These are phyloP conservation scores for Aspergillus kassunensis DNA, from an alignment of 495 filamentous ascomycete genomes.

Conservation along the genomic window DNA sequence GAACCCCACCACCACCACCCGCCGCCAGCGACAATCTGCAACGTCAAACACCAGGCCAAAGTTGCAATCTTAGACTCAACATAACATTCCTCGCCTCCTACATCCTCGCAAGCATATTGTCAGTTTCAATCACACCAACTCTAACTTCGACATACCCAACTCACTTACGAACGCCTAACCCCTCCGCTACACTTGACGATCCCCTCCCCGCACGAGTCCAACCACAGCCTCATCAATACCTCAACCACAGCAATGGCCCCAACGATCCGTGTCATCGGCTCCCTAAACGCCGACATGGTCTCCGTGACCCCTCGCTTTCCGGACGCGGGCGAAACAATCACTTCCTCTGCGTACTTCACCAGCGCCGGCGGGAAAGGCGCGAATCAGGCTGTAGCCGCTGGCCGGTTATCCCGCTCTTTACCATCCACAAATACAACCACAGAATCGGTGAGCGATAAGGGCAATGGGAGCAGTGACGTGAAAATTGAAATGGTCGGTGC, in stretches of 20 bases:
- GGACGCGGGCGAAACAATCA: slow-evolving; percentile 80
- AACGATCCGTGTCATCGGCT: slow-evolving; percentile 77
- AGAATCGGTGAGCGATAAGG: neutral
- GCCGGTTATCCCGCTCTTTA: slow-evolving; percentile 53
- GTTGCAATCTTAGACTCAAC: too few relatives aligned
- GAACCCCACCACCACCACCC: too few relatives aligned
- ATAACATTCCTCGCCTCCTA: too few relatives aligned
- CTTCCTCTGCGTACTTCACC: slow-evolving; percentile 68
- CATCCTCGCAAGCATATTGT: too few relatives aligned
- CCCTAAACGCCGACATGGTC: slow-evolving; percentile 89
- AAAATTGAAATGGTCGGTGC: slow-evolving; percentile 76
- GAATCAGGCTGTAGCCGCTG: slow-evolving; percentile 87
- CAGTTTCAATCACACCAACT: too few relatives aligned
- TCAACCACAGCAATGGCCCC: slow-evolving; percentile 33
- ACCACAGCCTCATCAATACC: neutral
- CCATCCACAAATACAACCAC: slow-evolving; percentile 18
- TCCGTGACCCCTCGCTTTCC: slow-evolving; percentile 83
- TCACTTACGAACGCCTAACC: too few relatives aligned
- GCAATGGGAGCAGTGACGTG: slow-evolving; percentile 34
- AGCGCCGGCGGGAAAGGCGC: slow-evolving; percentile 91
- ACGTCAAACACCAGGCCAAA: too few relatives aligned
- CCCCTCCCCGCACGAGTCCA: too few relatives aligned
- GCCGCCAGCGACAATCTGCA: too few relatives aligned
- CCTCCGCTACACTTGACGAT: too few relatives aligned
- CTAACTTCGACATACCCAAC: too few relatives aligned